Evolutionary conservation across 1,284 basidiomycete species (phyloP).

Genomic region (Cystobasidium pallidum): DNA sequence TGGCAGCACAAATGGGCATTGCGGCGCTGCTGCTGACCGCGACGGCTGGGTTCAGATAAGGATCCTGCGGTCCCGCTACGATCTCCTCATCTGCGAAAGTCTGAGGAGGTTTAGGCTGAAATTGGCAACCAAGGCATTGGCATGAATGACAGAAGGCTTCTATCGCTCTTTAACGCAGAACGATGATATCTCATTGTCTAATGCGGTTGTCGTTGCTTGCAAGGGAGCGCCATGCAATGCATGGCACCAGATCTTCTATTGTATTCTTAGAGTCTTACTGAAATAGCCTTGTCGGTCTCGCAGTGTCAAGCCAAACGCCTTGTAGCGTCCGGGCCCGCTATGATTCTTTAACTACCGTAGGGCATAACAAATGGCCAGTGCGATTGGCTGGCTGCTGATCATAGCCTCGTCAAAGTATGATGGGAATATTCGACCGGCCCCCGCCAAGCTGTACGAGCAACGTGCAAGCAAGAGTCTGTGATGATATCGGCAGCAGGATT

Average conservation of each 20-base stretch:
- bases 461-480: neutral
- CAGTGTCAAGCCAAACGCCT: conserved; percentile 13
- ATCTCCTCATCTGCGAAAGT: conserved; percentile 1
- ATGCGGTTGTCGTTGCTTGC: neutral
- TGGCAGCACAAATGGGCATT: no score
- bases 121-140: conserved; percentile 17
- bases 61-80: neutral
- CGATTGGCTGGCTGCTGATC: conserved; percentile 10
- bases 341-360: conserved; percentile 7
- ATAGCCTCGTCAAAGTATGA: conserved; percentile 12
- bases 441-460: conserved; percentile 3
- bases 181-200: neutral
- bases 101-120: neutral
- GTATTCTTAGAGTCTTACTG: conserved; percentile 5
- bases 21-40: no score
- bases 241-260: neutral
- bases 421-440: neutral
- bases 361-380: neutral
- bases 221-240: conserved; percentile 15
- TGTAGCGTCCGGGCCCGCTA: neutral
- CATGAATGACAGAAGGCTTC: conserved; percentile 5
- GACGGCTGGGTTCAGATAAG: no score
- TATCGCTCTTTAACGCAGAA: conserved; percentile 9
- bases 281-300: conserved; percentile 8
- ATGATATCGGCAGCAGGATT: conserved; percentile 5